A percentile compares a stretch with the other conserved stretches of the same genome.
Conservation (phyloP, 768 basidiomycete genomes). For the Boletus reticuloceps region DNA sequence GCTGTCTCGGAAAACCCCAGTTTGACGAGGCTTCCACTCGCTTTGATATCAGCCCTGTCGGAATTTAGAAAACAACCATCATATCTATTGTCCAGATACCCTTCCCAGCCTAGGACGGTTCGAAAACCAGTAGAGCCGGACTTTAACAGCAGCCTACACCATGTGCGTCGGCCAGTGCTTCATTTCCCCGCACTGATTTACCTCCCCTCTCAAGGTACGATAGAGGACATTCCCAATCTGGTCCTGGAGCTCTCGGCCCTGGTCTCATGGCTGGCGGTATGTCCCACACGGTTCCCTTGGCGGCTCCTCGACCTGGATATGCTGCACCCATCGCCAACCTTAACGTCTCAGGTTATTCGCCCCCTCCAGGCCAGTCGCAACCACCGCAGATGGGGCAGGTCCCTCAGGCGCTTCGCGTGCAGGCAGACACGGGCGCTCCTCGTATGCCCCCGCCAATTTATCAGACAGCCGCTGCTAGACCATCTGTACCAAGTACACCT, state of each 20-base stretch:
- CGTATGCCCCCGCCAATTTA: slow-evolving; percentile 33
- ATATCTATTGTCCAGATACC: slow-evolving; percentile 16
- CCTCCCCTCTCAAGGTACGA: slow-evolving; percentile 50
- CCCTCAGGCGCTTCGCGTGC: slow-evolving; percentile 24
- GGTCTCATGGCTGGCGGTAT: slow-evolving; percentile 41
- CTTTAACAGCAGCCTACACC: slow-evolving; percentile 59
- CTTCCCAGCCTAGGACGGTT: slow-evolving; percentile 34
- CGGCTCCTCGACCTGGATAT: slow-evolving; percentile 72
- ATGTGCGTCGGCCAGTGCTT: slow-evolving; percentile 47
- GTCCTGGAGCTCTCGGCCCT: slow-evolving; percentile 51
- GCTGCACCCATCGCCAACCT: slow-evolving; percentile 67
- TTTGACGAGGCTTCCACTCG: slow-evolving; percentile 30
- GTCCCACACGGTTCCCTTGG: slow-evolving; percentile 45
- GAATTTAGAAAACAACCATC: neutral
- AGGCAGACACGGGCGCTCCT: slow-evolving; percentile 15
- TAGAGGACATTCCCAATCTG: slow-evolving; percentile 50
- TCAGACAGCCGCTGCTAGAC: slow-evolving; percentile 28
- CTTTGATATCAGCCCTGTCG: slow-evolving; percentile 18
- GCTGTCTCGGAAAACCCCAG: slow-evolving; percentile 21
- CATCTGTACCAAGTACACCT: slow-evolving; percentile 50
- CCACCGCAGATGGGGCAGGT: slow-evolving; percentile 31
- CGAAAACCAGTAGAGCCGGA: slow-evolving; percentile 46
- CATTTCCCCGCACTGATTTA: slow-evolving; percentile 7
- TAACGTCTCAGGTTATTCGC: slow-evolving; percentile 50
- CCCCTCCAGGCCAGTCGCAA: slow-evolving; percentile 26